phyloP scores from a whole-genome alignment of 2,329 filamentous ascomycete species.

The Gremmenia infestans region DNA sequence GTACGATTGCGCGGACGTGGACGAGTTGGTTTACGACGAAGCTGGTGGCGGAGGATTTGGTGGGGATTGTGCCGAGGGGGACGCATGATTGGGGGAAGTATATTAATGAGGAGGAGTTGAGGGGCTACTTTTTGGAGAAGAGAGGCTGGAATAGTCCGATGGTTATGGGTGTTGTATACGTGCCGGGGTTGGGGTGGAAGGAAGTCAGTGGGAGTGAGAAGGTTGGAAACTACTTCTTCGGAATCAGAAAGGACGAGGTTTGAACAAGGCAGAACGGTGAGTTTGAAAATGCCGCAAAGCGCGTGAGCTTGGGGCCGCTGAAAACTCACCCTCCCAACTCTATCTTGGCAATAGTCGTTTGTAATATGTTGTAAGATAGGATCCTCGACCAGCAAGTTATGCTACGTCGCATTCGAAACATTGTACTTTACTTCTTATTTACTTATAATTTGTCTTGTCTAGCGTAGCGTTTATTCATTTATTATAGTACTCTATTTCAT shows the following conservation, averaged over 20 bases:
- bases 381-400: too few species aligned
- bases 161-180: constrained; percentile 80
- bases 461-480: too few species aligned
- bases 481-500: too few species aligned
- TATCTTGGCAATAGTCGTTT: too few species aligned
- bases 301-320: too few species aligned
- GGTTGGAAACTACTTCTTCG: constrained; percentile 96
- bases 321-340: too few species aligned
- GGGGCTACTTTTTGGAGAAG: constrained; percentile 47
- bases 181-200: constrained; percentile 87
- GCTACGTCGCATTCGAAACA: too few species aligned
- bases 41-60: constrained; percentile 79
- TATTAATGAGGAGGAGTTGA: constrained; percentile 78
- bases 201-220: constrained; percentile 75
- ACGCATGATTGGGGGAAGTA: constrained; percentile 98
- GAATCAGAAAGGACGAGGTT: constrained; percentile 53
- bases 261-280: background rate
- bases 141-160: constrained; percentile 55
- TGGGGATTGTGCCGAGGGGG: constrained; percentile 82
- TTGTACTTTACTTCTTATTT: too few species aligned
- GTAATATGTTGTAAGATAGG: too few species aligned
- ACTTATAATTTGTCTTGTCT: too few species aligned
- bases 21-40: constrained; percentile 91
- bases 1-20: constrained; percentile 87
- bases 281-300: background rate